phyloP scores from a whole-genome alignment of 176 grass and related monocot genomes.

The Juncus effusus region DNA sequence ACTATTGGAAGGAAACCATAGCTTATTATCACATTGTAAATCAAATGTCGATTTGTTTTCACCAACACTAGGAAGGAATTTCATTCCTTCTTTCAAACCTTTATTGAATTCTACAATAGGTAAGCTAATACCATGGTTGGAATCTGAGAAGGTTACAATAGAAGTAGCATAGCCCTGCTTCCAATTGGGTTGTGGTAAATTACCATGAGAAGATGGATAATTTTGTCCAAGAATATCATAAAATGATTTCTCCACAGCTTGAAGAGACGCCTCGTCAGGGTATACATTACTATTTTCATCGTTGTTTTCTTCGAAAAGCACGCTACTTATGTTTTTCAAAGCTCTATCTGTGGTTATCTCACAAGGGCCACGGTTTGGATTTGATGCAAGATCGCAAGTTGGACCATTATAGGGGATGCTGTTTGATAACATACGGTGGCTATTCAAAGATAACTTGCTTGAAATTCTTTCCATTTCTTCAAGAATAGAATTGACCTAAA shows the following conservation, averaged over 20 bases:
- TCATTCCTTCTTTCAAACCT: constrained; percentile 33
- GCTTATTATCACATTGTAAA: neutral
- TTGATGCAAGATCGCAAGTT: neutral
- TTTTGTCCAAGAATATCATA: constrained; percentile 35
- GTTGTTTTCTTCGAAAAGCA: constrained; percentile 33
- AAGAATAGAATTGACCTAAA: too few relatives aligned
- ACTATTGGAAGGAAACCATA: too few relatives aligned
- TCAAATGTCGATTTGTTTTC: constrained; percentile 11
- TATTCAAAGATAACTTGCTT: too few relatives aligned
- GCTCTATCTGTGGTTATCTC: constrained; percentile 15
- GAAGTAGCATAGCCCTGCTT: neutral
- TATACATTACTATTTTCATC: constrained; percentile 22
- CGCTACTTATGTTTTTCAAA: constrained; percentile 28
- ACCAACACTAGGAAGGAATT: constrained; percentile 26
- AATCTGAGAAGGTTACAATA: neutral
- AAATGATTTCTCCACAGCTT: constrained; percentile 25
- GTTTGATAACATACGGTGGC: neutral
- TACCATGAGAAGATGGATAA: constrained; percentile 4
- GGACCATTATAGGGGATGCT: neutral
- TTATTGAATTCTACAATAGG: constrained; percentile 29
- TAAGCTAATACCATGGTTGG: constrained; percentile 1
- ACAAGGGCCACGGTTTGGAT: neutral
- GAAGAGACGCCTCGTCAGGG: constrained; percentile 5
- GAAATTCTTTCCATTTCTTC: too few relatives aligned
- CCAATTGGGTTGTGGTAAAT: neutral